Evolutionary conservation across 305 asterid species (phyloP).

Genomic region (Solanum hybrid): DNA sequence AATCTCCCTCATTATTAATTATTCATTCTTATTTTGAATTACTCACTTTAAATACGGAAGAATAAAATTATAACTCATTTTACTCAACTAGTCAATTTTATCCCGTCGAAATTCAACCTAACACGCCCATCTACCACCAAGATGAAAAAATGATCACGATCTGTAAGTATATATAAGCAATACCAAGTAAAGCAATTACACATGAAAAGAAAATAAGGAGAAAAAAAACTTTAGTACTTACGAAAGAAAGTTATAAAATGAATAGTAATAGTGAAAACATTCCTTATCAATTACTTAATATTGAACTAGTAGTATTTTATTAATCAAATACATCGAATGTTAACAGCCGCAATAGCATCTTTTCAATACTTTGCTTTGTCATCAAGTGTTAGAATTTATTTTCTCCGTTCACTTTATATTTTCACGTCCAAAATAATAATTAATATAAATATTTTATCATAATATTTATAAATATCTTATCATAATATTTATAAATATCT

Average conservation of each 20-base stretch:
- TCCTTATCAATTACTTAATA: neutral
- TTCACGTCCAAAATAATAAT: no score
- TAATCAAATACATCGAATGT: neutral
- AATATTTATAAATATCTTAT: no score
- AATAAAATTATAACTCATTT: no score
- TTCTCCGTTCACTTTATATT: neutral
- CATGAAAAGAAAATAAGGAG: neutral
- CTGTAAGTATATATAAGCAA: no score
- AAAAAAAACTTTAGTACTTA: neutral
- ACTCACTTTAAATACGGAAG: neutral
- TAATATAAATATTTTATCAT: no score
- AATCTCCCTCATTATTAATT: neutral
- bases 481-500: no score
- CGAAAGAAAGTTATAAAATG: neutral
- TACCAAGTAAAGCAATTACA: neutral
- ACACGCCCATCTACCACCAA: neutral
- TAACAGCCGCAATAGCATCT: slow-evolving; percentile 1
- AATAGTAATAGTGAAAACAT: neutral
- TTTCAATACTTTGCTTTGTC: neutral
- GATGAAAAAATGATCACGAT: neutral
- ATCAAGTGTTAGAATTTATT: neutral
- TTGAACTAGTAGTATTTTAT: neutral
- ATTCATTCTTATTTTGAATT: neutral
- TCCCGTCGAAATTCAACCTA: neutral
- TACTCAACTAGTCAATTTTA: no score